phyloP scores from a whole-genome alignment of 1,284 basidiomycete genomes.

The Tausonia pullulans region DNA sequence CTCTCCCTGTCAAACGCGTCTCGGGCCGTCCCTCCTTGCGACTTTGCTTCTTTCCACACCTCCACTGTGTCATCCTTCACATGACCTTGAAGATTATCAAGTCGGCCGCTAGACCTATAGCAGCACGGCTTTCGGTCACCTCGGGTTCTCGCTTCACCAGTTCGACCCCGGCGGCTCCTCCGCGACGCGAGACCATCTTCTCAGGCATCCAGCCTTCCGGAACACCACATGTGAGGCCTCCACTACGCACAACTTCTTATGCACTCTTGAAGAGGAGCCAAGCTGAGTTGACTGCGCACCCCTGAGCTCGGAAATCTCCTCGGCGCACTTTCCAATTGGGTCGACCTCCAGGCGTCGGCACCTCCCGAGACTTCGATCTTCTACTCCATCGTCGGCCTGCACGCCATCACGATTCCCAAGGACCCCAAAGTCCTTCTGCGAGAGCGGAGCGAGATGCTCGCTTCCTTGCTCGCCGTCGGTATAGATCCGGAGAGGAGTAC shows the following conservation, averaged over 20 bases:
- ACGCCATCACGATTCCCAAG: constrained; percentile 84
- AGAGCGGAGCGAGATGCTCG: constrained; percentile 67
- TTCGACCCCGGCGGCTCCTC: not conserved
- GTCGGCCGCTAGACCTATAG: not conserved
- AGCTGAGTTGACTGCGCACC: not conserved
- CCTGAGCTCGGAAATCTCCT: constrained; percentile 81
- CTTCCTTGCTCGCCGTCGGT: constrained; percentile 72
- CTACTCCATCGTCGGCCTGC: constrained; percentile 84
- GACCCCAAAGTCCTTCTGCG: constrained; percentile 51
- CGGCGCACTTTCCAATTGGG: constrained; percentile 82
- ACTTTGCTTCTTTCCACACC: too few species aligned
- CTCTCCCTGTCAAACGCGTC: too few species aligned
- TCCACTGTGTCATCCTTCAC: not conserved
- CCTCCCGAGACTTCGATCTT: constrained; percentile 51
- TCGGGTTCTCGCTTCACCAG: not conserved
- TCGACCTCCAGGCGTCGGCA: constrained; percentile 57
- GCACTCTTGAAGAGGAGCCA: not conserved
- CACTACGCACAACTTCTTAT: not conserved
- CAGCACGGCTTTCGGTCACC: not conserved
- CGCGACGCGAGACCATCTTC: constrained; percentile 24
- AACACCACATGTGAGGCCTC: constrained; percentile 28
- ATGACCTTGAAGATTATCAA: not conserved
- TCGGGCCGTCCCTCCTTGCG: too few species aligned
- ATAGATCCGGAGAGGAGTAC: constrained; percentile 65
- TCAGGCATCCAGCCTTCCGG: constrained; percentile 45